Conservation (phyloP, 345 rosid species). For the Aethionema arabicum region DNA sequence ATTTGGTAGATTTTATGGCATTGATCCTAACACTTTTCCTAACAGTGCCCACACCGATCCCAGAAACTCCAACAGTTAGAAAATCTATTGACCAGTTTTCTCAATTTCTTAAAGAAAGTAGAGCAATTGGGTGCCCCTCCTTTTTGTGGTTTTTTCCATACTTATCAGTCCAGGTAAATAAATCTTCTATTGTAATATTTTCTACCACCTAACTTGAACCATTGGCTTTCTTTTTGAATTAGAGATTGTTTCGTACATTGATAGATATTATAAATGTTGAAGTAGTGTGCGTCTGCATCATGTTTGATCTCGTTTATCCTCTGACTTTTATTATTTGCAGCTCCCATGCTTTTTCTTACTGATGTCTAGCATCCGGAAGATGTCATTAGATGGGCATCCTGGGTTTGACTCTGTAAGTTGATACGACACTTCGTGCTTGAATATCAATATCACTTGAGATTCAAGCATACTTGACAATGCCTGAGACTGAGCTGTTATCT, state of each 20-base stretch:
- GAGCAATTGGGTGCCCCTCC: conserved; percentile 77
- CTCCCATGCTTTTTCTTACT: conserved; percentile 81
- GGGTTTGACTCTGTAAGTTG: conserved; percentile 86
- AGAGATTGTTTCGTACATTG: background rate
- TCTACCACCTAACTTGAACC: background rate
- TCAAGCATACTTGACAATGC: conserved; percentile 8
- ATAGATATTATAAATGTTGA: background rate
- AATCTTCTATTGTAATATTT: background rate
- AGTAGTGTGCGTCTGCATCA: background rate
- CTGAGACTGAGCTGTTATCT: conserved; percentile 21
- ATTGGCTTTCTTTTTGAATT: background rate
- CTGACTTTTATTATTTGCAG: conserved; percentile 41
- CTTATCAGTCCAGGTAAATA: conserved; percentile 63
- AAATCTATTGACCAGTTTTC: conserved; percentile 56
- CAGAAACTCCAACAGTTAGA: conserved; percentile 73
- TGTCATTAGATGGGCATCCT: conserved; percentile 78
- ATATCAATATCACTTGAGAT: background rate
- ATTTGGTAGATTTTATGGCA: background rate
- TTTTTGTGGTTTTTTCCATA: conserved; percentile 65
- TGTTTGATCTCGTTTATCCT: conserved; percentile 12
- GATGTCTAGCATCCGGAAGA: conserved; percentile 74
- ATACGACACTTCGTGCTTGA: background rate
- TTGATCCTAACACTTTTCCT: conserved; percentile 26
- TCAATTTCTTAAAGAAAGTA: conserved; percentile 53
- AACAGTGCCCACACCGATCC: conserved; percentile 83